These are phyloP conservation scores for Boletus tomentosulus DNA, from an alignment of 768 basidiomycete genomes.

Conservation along the genomic window DNA sequence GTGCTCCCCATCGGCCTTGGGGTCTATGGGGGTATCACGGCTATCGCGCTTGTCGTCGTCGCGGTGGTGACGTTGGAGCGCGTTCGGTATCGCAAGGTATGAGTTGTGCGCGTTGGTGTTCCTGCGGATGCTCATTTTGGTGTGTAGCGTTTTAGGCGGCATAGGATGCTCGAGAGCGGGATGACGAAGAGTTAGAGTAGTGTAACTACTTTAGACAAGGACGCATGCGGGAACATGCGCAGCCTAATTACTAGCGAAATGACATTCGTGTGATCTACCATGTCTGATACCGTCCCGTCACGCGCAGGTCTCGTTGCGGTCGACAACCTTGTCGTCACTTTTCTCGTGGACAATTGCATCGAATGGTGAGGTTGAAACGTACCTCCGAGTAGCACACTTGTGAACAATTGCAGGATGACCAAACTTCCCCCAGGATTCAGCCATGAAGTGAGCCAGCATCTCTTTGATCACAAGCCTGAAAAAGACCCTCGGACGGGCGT, in stretches of 20 bases:
- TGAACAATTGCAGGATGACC: conserved; percentile 54
- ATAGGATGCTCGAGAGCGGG: conserved; percentile 66
- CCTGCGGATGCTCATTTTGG: background rate
- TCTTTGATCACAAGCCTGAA: conserved; percentile 45
- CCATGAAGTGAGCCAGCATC: conserved; percentile 64
- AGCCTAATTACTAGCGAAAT: background rate
- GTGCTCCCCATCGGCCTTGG: conserved; percentile 82
- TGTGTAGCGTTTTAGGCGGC: conserved; percentile 65
- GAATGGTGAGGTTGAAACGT: conserved; percentile 55
- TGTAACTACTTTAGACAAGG: background rate
- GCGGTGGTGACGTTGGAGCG: conserved; percentile 85
- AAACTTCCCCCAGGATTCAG: conserved; percentile 74
- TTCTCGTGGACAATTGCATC: conserved; percentile 72
- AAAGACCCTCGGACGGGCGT: conserved; percentile 46
- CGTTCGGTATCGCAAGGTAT: conserved; percentile 78
- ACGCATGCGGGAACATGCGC: conserved; percentile 8
- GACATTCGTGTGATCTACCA: background rate
- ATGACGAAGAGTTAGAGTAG: conserved; percentile 29
- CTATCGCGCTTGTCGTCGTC: conserved; percentile 77
- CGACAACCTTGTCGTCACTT: conserved; percentile 47
- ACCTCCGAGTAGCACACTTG: no score
- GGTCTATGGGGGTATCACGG: conserved; percentile 81
- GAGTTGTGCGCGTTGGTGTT: conserved; percentile 9
- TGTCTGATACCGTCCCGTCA: conserved; percentile 10
- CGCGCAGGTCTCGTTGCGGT: conserved; percentile 24